Evolutionary conservation across 106 monocot species (phyloP).

Genomic region (Dendrobium nobile): DNA sequence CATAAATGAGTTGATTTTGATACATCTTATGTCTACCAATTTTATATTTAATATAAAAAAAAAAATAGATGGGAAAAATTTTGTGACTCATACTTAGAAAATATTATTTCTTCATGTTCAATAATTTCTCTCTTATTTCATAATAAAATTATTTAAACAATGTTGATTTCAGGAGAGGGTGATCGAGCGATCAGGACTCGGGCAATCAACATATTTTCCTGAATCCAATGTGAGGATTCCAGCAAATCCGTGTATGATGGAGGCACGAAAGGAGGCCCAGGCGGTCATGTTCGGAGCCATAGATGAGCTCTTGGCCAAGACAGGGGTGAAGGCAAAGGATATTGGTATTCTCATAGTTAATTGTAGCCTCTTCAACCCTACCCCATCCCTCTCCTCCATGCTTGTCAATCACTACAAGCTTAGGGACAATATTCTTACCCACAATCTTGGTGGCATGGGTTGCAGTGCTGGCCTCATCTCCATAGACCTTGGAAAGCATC

Average conservation of each 20-base stretch:
- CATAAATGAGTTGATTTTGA: too few relatives aligned
- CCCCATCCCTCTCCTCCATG: slow-evolving; percentile 22
- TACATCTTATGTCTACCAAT: too few relatives aligned
- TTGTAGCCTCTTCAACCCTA: slow-evolving; percentile 19
- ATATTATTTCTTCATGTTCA: background rate
- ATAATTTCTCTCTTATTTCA: too few relatives aligned
- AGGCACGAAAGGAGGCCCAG: slow-evolving; percentile 22
- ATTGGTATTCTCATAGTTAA: slow-evolving; percentile 21
- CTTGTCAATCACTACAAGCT: slow-evolving; percentile 21
- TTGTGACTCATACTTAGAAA: background rate
- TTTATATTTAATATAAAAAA: background rate
- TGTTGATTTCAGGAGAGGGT: slow-evolving; percentile 6
- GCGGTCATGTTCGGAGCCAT: slow-evolving; percentile 20
- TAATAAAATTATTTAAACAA: background rate
- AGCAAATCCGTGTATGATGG: slow-evolving; percentile 18
- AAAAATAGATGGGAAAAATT: background rate
- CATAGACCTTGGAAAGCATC: slow-evolving; percentile 19
- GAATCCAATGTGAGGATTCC: slow-evolving; percentile 14
- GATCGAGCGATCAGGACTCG: slow-evolving; percentile 18
- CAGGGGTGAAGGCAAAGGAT: slow-evolving; percentile 15
- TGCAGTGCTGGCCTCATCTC: slow-evolving; percentile 34
- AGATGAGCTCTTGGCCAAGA: slow-evolving; percentile 17
- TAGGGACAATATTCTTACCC: slow-evolving; percentile 13
- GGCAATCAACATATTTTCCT: slow-evolving; percentile 8
- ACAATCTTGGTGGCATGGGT: slow-evolving; percentile 34